Percentiles rank a stretch among this genome's conserved stretches.
phyloP scores from a whole-genome alignment of 2,329 filamentous ascomycete species.

The Aspergillus pseudotamarii region DNA sequence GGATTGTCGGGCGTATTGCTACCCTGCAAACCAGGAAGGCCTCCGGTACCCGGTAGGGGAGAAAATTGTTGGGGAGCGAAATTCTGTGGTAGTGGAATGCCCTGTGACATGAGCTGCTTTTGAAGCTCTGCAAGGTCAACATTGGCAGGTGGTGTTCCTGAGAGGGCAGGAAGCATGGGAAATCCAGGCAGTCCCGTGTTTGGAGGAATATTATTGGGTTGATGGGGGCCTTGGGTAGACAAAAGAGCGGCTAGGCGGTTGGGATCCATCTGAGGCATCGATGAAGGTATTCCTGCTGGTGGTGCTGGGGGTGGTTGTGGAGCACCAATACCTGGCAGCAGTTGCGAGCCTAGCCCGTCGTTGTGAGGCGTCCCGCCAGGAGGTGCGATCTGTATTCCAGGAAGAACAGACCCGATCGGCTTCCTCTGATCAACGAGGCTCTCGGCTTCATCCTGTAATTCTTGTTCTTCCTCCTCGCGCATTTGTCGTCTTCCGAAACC shows the following conservation, averaged over 20 bases:
- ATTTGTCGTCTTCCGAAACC: slow-evolving; percentile 75
- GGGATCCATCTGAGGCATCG: slow-evolving; percentile 54
- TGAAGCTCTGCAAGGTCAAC: slow-evolving; percentile 41
- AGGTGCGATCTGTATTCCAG: slow-evolving; percentile 62
- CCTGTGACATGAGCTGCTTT: slow-evolving; percentile 41
- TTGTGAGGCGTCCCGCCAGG: slow-evolving; percentile 51
- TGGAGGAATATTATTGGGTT: slow-evolving; percentile 27
- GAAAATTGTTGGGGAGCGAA: slow-evolving; percentile 45
- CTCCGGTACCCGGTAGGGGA: slow-evolving; percentile 33
- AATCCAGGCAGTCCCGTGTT: slow-evolving; percentile 42
- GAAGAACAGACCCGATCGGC: slow-evolving; percentile 60
- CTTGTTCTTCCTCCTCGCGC: slow-evolving; percentile 91
- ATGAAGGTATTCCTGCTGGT: slow-evolving; percentile 32
- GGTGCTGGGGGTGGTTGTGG: slow-evolving; percentile 42
- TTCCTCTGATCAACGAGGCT: slow-evolving; percentile 89
- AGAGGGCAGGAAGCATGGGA: slow-evolving; percentile 47
- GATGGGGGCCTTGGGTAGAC: slow-evolving; percentile 48
- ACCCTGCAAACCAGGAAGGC: slow-evolving; percentile 39
- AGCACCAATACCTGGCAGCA: slow-evolving; percentile 53
- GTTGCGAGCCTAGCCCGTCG: slow-evolving; percentile 46
- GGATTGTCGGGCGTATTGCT: slow-evolving; percentile 40
- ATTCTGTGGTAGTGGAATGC: slow-evolving; percentile 37
- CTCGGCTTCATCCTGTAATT: slow-evolving; percentile 90
- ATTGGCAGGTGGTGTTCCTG: slow-evolving; percentile 51
- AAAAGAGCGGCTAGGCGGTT: slow-evolving; percentile 46